These are phyloP conservation scores for Pneumocystis oryctolagi DNA, from an alignment of 1,139 yeast species.

Conservation along the genomic window DNA sequence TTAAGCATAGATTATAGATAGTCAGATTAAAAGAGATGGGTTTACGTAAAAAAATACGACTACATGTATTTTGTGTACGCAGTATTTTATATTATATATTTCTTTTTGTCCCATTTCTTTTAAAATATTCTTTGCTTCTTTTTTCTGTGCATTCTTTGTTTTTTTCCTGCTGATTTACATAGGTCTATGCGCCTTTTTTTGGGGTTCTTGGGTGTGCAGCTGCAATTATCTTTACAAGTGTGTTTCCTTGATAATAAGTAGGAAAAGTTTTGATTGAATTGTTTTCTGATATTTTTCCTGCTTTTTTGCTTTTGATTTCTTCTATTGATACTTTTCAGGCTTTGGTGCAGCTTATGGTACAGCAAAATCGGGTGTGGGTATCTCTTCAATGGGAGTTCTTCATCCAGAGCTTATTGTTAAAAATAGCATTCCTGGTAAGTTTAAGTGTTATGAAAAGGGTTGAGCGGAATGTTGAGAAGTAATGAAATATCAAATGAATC, in stretches of 20 bases:
- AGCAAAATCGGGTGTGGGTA: slow-evolving; percentile 96
- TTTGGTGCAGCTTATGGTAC: slow-evolving; percentile 95
- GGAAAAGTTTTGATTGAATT: background rate
- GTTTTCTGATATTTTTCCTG: background rate
- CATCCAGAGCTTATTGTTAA: slow-evolving; percentile 61
- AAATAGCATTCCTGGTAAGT: slow-evolving; percentile 9
- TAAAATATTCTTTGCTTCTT: background rate
- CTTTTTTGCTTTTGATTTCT: background rate
- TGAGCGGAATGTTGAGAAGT: background rate
- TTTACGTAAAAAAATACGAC: no score
- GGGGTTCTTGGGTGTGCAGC: slow-evolving; percentile 99
- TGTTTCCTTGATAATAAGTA: background rate
- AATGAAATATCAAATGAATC: background rate
- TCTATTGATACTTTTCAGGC: slow-evolving; percentile 8
- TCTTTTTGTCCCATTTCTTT: no score
- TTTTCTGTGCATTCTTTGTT: background rate
- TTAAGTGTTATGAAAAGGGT: background rate
- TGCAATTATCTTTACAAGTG: slow-evolving; percentile 78
- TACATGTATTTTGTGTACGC: background rate
- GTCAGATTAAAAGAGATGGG: no score
- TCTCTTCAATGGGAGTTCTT: slow-evolving; percentile 93
- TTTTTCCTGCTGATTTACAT: background rate
- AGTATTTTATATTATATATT: no score
- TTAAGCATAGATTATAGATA: background rate
- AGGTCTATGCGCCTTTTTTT: slow-evolving; percentile 48